Evolutionary conservation across 1,284 basidiomycete genomes (phyloP).

Genomic region (Puccinia sorghi): DNA sequence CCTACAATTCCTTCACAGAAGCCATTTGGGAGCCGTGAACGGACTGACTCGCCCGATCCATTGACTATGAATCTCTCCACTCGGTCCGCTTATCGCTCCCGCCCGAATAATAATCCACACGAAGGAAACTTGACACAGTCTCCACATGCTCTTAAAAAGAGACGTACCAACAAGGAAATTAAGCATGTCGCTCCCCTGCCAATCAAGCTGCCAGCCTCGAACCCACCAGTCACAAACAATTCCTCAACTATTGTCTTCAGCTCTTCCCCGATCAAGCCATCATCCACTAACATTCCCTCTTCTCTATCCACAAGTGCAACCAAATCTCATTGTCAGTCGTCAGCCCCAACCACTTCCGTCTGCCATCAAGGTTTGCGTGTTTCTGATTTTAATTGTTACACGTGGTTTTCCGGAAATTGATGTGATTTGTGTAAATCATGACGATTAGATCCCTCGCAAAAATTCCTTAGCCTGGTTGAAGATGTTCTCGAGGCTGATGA

Average conservation of each 20-base stretch:
- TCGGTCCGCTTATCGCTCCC: constrained; percentile 17
- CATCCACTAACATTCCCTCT: constrained; percentile 7
- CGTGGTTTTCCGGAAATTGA: background rate
- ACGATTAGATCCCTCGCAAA: constrained; percentile 7
- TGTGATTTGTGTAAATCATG: background rate
- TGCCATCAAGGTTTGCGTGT: constrained; percentile 12
- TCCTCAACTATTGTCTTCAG: background rate
- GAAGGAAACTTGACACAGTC: background rate
- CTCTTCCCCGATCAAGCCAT: constrained; percentile 29
- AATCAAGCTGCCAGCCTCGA: background rate
- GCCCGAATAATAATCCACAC: background rate
- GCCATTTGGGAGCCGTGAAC: background rate
- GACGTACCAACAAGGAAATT: constrained; percentile 24
- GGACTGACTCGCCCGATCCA: constrained; percentile 32
- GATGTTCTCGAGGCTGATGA: constrained; percentile 49
- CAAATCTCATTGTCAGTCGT: background rate
- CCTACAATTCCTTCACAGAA: background rate
- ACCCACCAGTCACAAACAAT: background rate
- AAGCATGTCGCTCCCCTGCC: constrained; percentile 2
- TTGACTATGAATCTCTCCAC: constrained; percentile 36
- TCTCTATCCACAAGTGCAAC: constrained; percentile 1
- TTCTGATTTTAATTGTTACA: background rate
- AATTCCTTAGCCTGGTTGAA: constrained; percentile 36
- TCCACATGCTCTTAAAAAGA: constrained; percentile 17
- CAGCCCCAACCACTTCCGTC: background rate